Percentiles rank a stretch among this genome's conserved stretches.
These are phyloP conservation scores for Stachybotrys chlorohalonatus DNA, from an alignment of 2,329 filamentous ascomycete species.

Conservation along the genomic window DNA sequence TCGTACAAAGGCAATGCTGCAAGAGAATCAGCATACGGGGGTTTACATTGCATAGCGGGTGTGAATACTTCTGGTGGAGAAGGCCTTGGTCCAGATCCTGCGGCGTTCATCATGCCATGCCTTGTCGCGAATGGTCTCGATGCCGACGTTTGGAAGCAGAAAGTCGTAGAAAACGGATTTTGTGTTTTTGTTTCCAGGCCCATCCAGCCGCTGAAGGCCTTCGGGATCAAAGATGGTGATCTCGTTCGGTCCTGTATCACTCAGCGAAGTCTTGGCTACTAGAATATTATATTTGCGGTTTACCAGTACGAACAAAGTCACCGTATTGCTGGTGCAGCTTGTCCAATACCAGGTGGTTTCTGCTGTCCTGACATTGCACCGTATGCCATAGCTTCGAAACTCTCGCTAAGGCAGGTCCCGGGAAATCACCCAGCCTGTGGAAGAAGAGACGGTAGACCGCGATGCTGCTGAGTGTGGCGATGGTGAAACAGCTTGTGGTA, in stretches of 20 bases:
- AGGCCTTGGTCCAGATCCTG: slow-evolving; percentile 12
- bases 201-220: neutral
- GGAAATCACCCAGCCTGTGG: slow-evolving; percentile 8
- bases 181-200: neutral
- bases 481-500: neutral
- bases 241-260: slow-evolving; percentile 9
- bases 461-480: slow-evolving; percentile 14
- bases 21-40: neutral
- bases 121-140: slow-evolving; percentile 11
- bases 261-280: neutral
- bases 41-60: neutral
- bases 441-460: slow-evolving; percentile 10
- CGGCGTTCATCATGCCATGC: slow-evolving; percentile 11
- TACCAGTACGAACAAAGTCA: slow-evolving; percentile 10
- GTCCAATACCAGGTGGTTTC: slow-evolving; percentile 1
- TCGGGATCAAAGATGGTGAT: neutral
- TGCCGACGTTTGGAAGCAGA: slow-evolving; percentile 8
- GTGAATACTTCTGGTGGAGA: slow-evolving; percentile 9
- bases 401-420: slow-evolving; percentile 6
- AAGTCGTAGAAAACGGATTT: slow-evolving; percentile 13
- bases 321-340: slow-evolving; percentile 5
- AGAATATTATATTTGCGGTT: neutral
- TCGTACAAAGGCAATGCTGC: neutral
- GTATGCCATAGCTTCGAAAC: slow-evolving; percentile 7
- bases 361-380: slow-evolving; percentile 1